phyloP scores from a whole-genome alignment of 2,329 filamentous ascomycete genomes.

The Aspergillus carbonarius region DNA sequence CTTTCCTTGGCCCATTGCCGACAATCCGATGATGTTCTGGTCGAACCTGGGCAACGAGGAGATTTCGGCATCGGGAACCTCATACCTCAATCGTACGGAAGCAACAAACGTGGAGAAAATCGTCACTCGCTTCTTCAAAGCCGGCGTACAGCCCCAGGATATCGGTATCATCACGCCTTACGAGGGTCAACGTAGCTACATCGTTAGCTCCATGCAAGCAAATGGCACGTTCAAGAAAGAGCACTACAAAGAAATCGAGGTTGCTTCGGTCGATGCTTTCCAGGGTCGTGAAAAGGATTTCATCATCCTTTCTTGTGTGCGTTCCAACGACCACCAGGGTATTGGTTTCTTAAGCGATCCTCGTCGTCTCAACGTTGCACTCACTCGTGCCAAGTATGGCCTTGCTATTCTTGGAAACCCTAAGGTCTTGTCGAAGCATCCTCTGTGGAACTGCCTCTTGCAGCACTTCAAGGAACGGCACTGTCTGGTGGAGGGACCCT shows the following conservation, averaged over 20 bases:
- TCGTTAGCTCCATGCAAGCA: constrained; percentile 99
- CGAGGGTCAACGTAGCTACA: constrained; percentile 96
- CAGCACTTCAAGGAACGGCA: constrained; percentile 96
- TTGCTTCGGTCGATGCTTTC: constrained; percentile 97
- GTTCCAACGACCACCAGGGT: constrained; percentile 97
- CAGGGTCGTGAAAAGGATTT: constrained; percentile 99
- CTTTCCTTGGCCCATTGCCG: constrained; percentile 93
- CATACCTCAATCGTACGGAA: constrained; percentile 96
- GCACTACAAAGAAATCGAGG: constrained; percentile 96
- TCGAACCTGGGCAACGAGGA: constrained; percentile 97
- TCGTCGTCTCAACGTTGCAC: constrained; percentile 91
- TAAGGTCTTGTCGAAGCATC: constrained; percentile 96
- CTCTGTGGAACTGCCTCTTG: constrained; percentile 92
- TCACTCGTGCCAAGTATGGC: constrained; percentile 96
- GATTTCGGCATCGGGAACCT: constrained; percentile 95
- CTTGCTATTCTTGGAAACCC: constrained; percentile 96
- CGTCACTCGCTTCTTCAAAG: constrained; percentile 97
- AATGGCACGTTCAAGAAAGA: constrained; percentile 98
- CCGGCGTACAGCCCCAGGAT: constrained; percentile 86
- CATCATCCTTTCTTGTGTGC: constrained; percentile 95
- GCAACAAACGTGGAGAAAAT: constrained; percentile 98
- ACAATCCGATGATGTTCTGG: constrained; percentile 99
- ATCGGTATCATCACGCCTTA: constrained; percentile 99
- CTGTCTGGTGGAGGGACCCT: constrained; percentile 90
- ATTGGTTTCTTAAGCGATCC: constrained; percentile 99